Evolutionary conservation across 495 filamentous ascomycete genomes (phyloP).

Genomic region (Hypomontagnella monticulosa): DNA sequence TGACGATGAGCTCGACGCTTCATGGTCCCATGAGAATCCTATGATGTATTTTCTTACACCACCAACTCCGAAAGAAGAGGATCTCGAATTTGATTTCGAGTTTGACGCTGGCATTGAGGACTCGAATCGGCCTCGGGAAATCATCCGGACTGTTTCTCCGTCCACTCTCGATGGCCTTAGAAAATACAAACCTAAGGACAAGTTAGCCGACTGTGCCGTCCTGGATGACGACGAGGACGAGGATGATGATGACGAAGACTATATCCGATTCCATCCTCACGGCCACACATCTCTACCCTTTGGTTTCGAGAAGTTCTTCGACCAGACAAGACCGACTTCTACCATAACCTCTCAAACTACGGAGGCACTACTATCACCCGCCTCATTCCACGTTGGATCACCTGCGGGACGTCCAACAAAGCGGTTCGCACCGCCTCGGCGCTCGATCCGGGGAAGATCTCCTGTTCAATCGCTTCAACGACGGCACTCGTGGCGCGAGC

Average conservation of each 20-base stretch:
- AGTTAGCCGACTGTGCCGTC: slow-evolving; percentile 49
- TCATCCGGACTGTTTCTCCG: slow-evolving; percentile 58
- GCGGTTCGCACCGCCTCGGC: slow-evolving; percentile 39
- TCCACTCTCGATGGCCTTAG: slow-evolving; percentile 58
- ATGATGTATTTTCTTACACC: slow-evolving; percentile 63
- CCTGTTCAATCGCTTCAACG: slow-evolving; percentile 41
- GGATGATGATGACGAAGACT: slow-evolving; percentile 50
- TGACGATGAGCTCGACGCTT: slow-evolving; percentile 50
- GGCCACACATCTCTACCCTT: slow-evolving; percentile 44
- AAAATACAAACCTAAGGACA: slow-evolving; percentile 47
- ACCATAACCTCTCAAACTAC: slow-evolving; percentile 40
- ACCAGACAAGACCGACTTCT: slow-evolving; percentile 36
- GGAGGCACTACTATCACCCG: slow-evolving; percentile 43
- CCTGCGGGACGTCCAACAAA: slow-evolving; percentile 32
- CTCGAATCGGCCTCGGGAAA: slow-evolving; percentile 49
- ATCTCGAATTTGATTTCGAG: slow-evolving; percentile 55
- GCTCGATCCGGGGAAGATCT: slow-evolving; percentile 35
- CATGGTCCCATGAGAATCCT: slow-evolving; percentile 55
- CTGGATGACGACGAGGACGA: slow-evolving; percentile 46
- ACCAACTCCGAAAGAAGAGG: slow-evolving; percentile 46
- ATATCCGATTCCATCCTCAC: slow-evolving; percentile 50
- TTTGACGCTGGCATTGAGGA: slow-evolving; percentile 64
- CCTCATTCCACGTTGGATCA: slow-evolving; percentile 43
- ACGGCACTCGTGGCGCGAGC: slow-evolving; percentile 60
- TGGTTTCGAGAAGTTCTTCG: slow-evolving; percentile 44